Percentiles rank a stretch among this genome's conserved stretches.
Evolutionary conservation across 306 rosid species (phyloP).

Genomic region (Coriaria nepalensis): DNA sequence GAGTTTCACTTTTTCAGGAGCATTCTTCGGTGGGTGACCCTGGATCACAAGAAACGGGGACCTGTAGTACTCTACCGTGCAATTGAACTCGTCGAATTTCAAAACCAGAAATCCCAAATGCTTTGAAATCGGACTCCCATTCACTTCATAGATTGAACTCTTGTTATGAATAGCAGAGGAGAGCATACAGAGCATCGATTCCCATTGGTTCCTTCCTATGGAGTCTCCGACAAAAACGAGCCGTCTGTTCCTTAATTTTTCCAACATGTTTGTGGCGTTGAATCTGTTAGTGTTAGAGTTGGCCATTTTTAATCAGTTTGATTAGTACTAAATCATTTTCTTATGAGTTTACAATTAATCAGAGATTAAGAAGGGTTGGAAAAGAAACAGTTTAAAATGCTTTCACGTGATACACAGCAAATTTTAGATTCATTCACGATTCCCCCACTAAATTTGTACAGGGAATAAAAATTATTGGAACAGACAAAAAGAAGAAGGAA

Average conservation of each 20-base stretch:
- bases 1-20: slow-evolving; percentile 38
- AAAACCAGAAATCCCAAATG: slow-evolving; percentile 69
- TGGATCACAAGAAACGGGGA: slow-evolving; percentile 71
- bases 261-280: slow-evolving; percentile 61
- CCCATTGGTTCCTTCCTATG: slow-evolving; percentile 93
- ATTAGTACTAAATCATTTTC: no score
- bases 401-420: no score
- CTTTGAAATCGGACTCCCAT: slow-evolving; percentile 65
- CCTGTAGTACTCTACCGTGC: slow-evolving; percentile 78
- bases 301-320: no score
- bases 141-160: slow-evolving; percentile 49
- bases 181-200: slow-evolving; percentile 82
- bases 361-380: no score
- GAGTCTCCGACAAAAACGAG: slow-evolving; percentile 87
- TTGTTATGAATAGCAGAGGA: slow-evolving; percentile 48
- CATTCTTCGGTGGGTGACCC: slow-evolving; percentile 58
- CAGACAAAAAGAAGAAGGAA: no score
- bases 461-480: no score
- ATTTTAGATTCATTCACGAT: no score
- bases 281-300: slow-evolving; percentile 30
- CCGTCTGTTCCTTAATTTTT: slow-evolving; percentile 46
- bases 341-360: no score
- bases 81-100: slow-evolving; percentile 69
- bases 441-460: no score
- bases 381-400: no score